Percentiles rank a stretch among this genome's conserved stretches.
These are phyloP conservation scores for Eremothecium gossypii DNA, from an alignment of 1,139 yeast species.

Conservation along the genomic window DNA sequence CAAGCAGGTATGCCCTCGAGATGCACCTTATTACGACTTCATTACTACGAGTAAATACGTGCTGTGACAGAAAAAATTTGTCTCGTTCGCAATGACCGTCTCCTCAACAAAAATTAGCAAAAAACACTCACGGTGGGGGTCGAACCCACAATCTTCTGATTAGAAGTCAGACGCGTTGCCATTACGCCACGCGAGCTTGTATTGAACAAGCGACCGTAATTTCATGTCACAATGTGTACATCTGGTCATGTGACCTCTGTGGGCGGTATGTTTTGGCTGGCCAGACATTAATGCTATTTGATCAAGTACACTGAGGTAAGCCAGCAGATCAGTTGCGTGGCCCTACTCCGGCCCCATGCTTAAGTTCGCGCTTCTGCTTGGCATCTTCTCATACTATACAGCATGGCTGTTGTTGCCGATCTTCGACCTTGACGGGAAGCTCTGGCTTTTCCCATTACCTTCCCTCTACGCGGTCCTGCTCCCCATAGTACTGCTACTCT, in stretches of 20 bases:
- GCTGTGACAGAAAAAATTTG: too few relatives aligned
- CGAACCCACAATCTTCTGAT: slow-evolving; percentile 54
- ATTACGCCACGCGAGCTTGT: slow-evolving; percentile 47
- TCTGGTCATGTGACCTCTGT: too few relatives aligned
- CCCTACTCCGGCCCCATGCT: slow-evolving; percentile 14
- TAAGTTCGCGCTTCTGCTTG: slow-evolving; percentile 15
- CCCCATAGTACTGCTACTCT: slow-evolving; percentile 22
- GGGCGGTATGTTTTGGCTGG: too few relatives aligned
- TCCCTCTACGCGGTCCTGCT: slow-evolving; percentile 24
- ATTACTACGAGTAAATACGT: not conserved
- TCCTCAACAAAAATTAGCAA: too few relatives aligned
- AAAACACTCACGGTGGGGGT: slow-evolving; percentile 48
- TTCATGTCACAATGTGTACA: too few relatives aligned
- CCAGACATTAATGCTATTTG: too few relatives aligned
- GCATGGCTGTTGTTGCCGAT: slow-evolving; percentile 27
- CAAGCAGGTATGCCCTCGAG: not conserved
- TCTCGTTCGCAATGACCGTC: not conserved
- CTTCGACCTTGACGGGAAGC: slow-evolving; percentile 21
- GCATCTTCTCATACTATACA: slow-evolving; percentile 20
- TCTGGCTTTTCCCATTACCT: slow-evolving; percentile 23
- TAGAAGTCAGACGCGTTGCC: slow-evolving; percentile 56
- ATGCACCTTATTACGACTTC: not conserved
- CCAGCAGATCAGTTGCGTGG: too few relatives aligned
- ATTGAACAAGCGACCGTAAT: not conserved
- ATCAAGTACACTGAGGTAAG: too few relatives aligned